These are phyloP conservation scores for Pichia sp. DNA, from an alignment of 1,139 yeast genomes.

Conservation along the genomic window DNA sequence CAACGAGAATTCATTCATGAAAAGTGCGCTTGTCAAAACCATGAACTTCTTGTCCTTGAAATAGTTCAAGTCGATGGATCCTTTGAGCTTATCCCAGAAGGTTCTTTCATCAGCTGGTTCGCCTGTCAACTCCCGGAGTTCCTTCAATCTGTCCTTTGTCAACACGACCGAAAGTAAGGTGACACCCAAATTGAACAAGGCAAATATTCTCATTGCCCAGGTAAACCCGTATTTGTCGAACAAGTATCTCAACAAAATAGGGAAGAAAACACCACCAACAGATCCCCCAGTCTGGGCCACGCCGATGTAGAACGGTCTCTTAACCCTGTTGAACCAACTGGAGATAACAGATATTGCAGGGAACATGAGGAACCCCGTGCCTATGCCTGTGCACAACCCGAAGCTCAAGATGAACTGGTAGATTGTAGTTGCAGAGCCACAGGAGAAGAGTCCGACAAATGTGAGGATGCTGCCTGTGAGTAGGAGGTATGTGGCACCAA, in stretches of 20 bases:
- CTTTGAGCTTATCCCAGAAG: slow-evolving; percentile 39
- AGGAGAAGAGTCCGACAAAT: slow-evolving; percentile 23
- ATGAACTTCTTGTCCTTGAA: slow-evolving; percentile 39
- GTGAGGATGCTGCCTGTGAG: slow-evolving; percentile 39
- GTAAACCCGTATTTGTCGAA: slow-evolving; percentile 50
- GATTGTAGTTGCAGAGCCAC: slow-evolving; percentile 21
- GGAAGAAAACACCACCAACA: slow-evolving; percentile 57
- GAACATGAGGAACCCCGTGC: slow-evolving; percentile 52
- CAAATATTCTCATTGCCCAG: slow-evolving; percentile 60
- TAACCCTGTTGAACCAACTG: slow-evolving; percentile 32
- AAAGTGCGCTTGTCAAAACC: slow-evolving; percentile 26
- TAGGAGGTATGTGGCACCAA: slow-evolving; percentile 48
- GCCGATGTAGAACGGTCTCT: slow-evolving; percentile 54
- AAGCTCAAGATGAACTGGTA: slow-evolving; percentile 52
- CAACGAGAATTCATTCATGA: slow-evolving; percentile 30
- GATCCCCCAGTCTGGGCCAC: slow-evolving; percentile 61
- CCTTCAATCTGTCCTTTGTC: slow-evolving; percentile 46
- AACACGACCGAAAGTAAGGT: slow-evolving; percentile 38
- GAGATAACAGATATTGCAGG: slow-evolving; percentile 45
- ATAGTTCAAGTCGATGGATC: slow-evolving; percentile 41
- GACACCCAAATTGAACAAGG: slow-evolving; percentile 44
- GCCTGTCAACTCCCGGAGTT: slow-evolving; percentile 20
- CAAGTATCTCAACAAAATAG: slow-evolving; percentile 50
- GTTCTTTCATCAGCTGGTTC: slow-evolving; percentile 16
- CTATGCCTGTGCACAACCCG: slow-evolving; percentile 49